Evolutionary conservation across 2,329 filamentous ascomycete species (phyloP), one percentile per base, ranked within the genome.

Genomic region (Penicillium sp.): DNA sequence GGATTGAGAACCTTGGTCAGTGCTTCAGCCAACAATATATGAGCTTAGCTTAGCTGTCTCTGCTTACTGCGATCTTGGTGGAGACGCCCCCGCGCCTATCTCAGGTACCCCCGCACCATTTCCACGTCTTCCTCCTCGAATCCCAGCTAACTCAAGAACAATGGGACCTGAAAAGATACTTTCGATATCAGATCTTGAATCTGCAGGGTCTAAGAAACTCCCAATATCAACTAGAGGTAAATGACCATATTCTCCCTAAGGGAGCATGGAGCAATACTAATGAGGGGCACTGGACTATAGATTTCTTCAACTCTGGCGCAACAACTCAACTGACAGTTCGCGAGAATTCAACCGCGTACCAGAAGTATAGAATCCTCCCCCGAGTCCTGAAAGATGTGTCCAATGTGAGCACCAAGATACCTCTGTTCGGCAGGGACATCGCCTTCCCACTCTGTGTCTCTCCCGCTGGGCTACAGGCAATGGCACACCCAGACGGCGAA

Each of bases 231-330:
- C 47, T 22, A 55, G 53, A 63, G 62, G 61, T 64, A 62, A 62
- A 48, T 13, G 35, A 44, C 19, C 3, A 11, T 9, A 19, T 16
- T 16, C 13, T 39, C 35, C 19, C 22, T 3, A 6, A 27, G 5
- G 3, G 21, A 7, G 3, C 1, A 46, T 13, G 29, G 16, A 11
- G 9, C 44, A 35, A 43, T 8, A 24, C 41, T 53, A 58, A 61
- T 47, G 29, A 37, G 19, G 52, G 47, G 52, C n/a, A 21, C 22
- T 13, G 22, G 43, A 24, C 33, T 37, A 77, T 22, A 52, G 82
- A 84, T 49, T 85, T 84, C 71, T 84, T 80, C 70, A 84, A 85
- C 62, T 82, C 80, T 52, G 83, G 83, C 5, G 81, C 82, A 31
- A 68, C 64, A n/a, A 59, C 65, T 29, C 66, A 69, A 55, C 58